Conservation (phyloP, 2,329 filamentous ascomycete genomes). For the Pseudopyricularia javanii region DNA sequence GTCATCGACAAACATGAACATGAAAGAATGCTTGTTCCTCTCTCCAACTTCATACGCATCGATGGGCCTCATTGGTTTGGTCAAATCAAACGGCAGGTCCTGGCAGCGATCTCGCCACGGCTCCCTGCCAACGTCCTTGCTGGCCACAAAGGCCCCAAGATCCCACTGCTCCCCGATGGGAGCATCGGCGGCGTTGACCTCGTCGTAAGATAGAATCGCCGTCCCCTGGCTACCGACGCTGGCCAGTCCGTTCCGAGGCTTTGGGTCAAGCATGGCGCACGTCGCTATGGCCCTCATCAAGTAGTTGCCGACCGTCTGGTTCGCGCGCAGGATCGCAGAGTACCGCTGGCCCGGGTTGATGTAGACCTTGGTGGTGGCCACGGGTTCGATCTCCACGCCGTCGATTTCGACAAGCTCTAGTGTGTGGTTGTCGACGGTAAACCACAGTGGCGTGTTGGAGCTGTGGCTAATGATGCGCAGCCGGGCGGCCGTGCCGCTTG, state of each 20-base stretch:
- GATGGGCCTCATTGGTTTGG: constrained; percentile 15
- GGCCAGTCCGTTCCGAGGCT: constrained; percentile 8
- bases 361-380: constrained; percentile 46
- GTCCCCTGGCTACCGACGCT: constrained; percentile 13
- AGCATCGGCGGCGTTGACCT: constrained; percentile 4
- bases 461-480: constrained; percentile 27
- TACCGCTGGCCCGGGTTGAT: constrained; percentile 61
- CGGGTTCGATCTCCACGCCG: constrained; percentile 24
- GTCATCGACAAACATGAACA: constrained; percentile 21
- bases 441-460: constrained; percentile 23
- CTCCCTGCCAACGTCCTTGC: constrained; percentile 14
- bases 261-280: constrained; percentile 1
- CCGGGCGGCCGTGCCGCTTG: constrained; percentile 14
- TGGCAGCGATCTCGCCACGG: constrained; percentile 18
- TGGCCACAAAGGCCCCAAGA: constrained; percentile 15
- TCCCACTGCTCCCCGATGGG: constrained; percentile 14
- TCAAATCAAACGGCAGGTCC: constrained; percentile 21
- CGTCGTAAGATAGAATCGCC: constrained; percentile 18
- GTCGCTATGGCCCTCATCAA: constrained; percentile 3
- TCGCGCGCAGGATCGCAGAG: constrained; percentile 50
- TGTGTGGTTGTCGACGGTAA: constrained; percentile 24
- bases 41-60: constrained; percentile 16
- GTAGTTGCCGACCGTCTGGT: constrained; percentile 28
- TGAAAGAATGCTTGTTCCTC: constrained; percentile 18
- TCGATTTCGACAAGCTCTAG: constrained; percentile 25